These are phyloP conservation scores for Rickenella mellea DNA, from an alignment of 768 basidiomycete genomes.

Conservation along the genomic window DNA sequence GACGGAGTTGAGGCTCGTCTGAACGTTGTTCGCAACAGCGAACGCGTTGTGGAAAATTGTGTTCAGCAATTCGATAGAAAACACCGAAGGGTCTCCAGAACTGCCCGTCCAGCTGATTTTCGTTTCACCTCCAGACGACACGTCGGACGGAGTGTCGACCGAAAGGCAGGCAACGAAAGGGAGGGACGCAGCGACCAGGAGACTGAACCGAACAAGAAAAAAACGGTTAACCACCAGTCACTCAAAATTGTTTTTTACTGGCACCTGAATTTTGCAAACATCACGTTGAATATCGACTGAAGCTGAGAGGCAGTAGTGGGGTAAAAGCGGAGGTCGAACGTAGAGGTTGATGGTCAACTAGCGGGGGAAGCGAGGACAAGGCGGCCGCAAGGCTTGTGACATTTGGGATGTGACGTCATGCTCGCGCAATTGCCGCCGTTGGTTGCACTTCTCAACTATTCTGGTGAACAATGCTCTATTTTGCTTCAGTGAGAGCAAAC, in stretches of 20 bases:
- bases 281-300: no score
- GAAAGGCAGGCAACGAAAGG: slow-evolving; percentile 36
- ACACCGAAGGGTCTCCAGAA: slow-evolving; percentile 36
- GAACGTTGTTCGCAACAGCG: slow-evolving; percentile 48
- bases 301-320: no score
- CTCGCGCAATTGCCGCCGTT: no score
- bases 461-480: background rate
- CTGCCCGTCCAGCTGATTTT: slow-evolving; percentile 39
- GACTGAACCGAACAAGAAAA: slow-evolving; percentile 20
- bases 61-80: slow-evolving; percentile 41
- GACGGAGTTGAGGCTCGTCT: slow-evolving; percentile 19
- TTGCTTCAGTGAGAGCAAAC: background rate
- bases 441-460: no score
- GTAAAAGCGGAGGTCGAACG: no score
- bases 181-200: slow-evolving; percentile 31
- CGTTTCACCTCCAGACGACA: slow-evolving; percentile 21
- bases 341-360: no score
- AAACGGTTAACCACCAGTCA: background rate
- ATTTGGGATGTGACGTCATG: no score
- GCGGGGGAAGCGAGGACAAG: no score
- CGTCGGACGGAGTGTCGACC: slow-evolving; percentile 25
- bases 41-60: slow-evolving; percentile 39
- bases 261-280: slow-evolving; percentile 45
- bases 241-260: slow-evolving; percentile 7
- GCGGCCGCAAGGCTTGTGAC: no score